Evolutionary conservation across 441 rosid species (phyloP).

Genomic region (Gossypium aridum): DNA sequence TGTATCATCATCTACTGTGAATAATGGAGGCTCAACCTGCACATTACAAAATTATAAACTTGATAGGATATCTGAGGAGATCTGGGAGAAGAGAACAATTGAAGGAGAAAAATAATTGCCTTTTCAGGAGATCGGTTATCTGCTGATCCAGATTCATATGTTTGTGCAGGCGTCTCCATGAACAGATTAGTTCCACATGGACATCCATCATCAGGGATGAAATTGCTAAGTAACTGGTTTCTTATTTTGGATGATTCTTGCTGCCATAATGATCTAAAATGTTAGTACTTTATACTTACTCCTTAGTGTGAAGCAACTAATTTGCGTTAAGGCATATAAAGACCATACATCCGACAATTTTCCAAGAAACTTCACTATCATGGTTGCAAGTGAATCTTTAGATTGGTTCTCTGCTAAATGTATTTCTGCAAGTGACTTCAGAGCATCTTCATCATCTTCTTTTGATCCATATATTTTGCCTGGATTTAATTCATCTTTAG

Average conservation of each 20-base stretch:
- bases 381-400: constrained; percentile 48
- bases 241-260: constrained; percentile 34
- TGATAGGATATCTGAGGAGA: constrained; percentile 5
- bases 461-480: constrained; percentile 52
- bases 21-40: constrained; percentile 44
- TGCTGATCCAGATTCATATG: constrained; percentile 25
- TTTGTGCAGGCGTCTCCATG: constrained; percentile 40
- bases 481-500: constrained; percentile 25
- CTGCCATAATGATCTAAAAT: constrained; percentile 32
- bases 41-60: constrained; percentile 6
- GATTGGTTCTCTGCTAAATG: constrained; percentile 48
- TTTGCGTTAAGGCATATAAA: constrained; percentile 7
- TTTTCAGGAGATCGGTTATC: constrained; percentile 25
- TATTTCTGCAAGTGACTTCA: constrained; percentile 46
- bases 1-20: constrained; percentile 37
- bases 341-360: constrained; percentile 49
- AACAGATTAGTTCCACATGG: constrained; percentile 58
- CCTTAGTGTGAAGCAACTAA: constrained; percentile 1
- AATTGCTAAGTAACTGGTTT: constrained; percentile 57
- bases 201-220: constrained; percentile 65
- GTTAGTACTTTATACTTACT: constrained; percentile 18
- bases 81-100: background rate
- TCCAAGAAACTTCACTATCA: constrained; percentile 54
- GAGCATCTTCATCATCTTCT: constrained; percentile 67
- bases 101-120: constrained; percentile 21